Conservation (phyloP, 2,329 filamentous ascomycete genomes). For the Neofusicoccum laricinum region DNA sequence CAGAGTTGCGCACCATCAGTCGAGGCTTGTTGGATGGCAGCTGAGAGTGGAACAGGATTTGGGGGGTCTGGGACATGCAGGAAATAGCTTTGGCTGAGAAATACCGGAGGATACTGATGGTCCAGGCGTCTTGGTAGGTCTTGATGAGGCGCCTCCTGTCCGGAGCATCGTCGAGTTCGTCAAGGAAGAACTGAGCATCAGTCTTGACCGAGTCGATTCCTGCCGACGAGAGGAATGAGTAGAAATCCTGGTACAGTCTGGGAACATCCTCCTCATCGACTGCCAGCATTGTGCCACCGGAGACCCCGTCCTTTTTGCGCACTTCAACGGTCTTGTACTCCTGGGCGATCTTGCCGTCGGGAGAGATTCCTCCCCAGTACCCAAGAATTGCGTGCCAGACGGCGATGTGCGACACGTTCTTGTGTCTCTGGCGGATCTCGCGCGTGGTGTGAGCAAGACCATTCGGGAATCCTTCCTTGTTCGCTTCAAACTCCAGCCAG, state of each 20-base stretch:
- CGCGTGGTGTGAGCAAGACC: slow-evolving; percentile 71
- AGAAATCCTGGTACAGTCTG: slow-evolving; percentile 88
- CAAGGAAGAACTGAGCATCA: slow-evolving; percentile 87
- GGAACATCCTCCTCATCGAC: slow-evolving; percentile 71
- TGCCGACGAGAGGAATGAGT: slow-evolving; percentile 68
- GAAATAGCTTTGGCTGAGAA: slow-evolving; percentile 78
- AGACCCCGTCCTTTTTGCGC: slow-evolving; percentile 53
- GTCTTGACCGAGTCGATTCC: slow-evolving; percentile 90
- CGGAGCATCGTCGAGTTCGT: slow-evolving; percentile 66
- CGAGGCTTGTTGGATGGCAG: slow-evolving; percentile 71
- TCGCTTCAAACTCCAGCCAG: slow-evolving; percentile 72
- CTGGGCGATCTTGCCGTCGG: slow-evolving; percentile 68
- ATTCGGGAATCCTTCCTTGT: slow-evolving; percentile 71
- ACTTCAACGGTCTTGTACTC: slow-evolving; percentile 71
- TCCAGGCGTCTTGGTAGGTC: slow-evolving; percentile 84
- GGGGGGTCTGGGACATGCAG: slow-evolving; percentile 91
- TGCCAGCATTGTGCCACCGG: slow-evolving; percentile 66
- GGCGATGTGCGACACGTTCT: slow-evolving; percentile 39
- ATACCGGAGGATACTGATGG: slow-evolving; percentile 69
- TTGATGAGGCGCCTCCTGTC: slow-evolving; percentile 69
- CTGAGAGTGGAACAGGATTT: slow-evolving; percentile 81
- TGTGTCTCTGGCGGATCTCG: slow-evolving; percentile 66
- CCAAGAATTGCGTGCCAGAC: slow-evolving; percentile 44
- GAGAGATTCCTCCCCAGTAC: slow-evolving; percentile 88
- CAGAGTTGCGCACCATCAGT: slow-evolving; percentile 79